Conservation (phyloP, 805 yeast species). For the Torulaspora indica region DNA sequence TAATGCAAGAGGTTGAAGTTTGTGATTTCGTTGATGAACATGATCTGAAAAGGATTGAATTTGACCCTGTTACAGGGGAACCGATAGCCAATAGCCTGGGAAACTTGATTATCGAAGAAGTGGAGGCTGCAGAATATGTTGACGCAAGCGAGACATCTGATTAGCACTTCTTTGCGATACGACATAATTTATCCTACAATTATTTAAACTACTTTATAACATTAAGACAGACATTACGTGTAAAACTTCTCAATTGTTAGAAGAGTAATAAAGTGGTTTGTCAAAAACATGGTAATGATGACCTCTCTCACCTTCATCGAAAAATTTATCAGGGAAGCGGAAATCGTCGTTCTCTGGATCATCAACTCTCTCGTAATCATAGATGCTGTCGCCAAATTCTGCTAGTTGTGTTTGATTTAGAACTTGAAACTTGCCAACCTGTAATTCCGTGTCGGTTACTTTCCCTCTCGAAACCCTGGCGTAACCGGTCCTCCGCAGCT, state of each 20-base stretch:
- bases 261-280: constrained; percentile 72
- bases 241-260: background rate
- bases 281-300: constrained; percentile 93
- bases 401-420: constrained; percentile 35
- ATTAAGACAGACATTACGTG: constrained; percentile 17
- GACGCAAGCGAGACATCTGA: background rate
- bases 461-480: constrained; percentile 91
- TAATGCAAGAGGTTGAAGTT: constrained; percentile 13
- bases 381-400: constrained; percentile 38
- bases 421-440: constrained; percentile 84
- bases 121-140: constrained; percentile 21
- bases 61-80: constrained; percentile 12
- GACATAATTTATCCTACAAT: background rate
- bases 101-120: constrained; percentile 29
- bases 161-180: background rate
- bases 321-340: constrained; percentile 72
- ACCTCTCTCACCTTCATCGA: constrained; percentile 90
- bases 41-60: constrained; percentile 11
- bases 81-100: constrained; percentile 10
- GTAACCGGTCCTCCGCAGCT: constrained; percentile 81
- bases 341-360: constrained; percentile 53
- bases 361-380: constrained; percentile 50
- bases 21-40: constrained; percentile 1
- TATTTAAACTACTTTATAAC: background rate
- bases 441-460: constrained; percentile 95